Evolutionary conservation across 108 stramenopile species (phyloP).

Genomic region (Discostella pseudostelligera): DNA sequence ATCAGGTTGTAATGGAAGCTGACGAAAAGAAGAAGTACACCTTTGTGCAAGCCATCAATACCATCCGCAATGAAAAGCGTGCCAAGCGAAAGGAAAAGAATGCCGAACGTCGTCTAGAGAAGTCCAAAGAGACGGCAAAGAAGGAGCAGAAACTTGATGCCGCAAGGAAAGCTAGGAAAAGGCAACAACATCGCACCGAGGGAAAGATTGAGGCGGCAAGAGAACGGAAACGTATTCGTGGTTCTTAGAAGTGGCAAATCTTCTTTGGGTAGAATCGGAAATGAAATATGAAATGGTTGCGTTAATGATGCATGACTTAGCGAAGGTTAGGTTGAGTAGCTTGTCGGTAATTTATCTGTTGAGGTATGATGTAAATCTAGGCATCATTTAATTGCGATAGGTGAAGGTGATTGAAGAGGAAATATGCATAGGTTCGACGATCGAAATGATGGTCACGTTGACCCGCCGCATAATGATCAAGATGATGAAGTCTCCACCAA

Average conservation of each 20-base stretch:
- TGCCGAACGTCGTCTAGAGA: conserved; percentile 51
- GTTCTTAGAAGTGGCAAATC: not conserved
- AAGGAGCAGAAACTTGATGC: conserved; percentile 67
- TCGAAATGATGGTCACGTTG: no score
- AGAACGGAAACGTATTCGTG: conserved; percentile 57
- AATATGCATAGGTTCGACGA: no score
- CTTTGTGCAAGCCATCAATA: conserved; percentile 82
- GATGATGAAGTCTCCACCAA: no score
- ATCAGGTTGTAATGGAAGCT: conserved; percentile 68
- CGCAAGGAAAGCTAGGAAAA: conserved; percentile 67
- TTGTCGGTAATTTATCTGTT: no score
- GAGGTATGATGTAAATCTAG: no score
- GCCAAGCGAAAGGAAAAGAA: conserved; percentile 70
- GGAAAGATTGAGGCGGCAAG: conserved; percentile 74
- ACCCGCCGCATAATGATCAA: no score
- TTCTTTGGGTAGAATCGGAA: not conserved
- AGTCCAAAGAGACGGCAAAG: conserved; percentile 64
- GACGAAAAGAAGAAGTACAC: conserved; percentile 78
- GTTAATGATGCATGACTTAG: no score
- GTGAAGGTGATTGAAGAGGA: no score
- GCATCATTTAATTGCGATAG: no score
- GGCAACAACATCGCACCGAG: conserved; percentile 75
- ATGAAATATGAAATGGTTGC: no score
- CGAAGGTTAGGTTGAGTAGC: no score
- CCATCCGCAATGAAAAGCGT: conserved; percentile 85